Conservation (phyloP, 2,329 filamentous ascomycete species). For the Amesomyces nigricolor region DNA sequence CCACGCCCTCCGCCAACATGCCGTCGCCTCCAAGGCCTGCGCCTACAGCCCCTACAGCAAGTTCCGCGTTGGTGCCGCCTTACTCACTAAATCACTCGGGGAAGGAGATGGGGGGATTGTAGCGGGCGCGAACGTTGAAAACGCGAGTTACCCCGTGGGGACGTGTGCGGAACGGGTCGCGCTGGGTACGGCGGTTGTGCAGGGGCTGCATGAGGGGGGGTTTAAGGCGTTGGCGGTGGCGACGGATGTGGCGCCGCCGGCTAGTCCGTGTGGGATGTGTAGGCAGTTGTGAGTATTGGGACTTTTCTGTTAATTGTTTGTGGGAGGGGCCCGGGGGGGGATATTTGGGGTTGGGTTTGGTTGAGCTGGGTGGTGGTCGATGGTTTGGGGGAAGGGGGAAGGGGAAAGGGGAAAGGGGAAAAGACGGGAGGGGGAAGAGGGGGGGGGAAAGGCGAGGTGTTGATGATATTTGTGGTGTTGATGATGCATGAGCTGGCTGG, state of each 20-base stretch:
- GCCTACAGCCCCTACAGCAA: conserved; percentile 93
- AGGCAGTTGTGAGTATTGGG: conserved; percentile 66
- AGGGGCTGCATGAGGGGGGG: conserved; percentile 37
- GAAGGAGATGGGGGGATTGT: conserved; percentile 45
- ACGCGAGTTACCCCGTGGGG: conserved; percentile 88
- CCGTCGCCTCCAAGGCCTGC: conserved; percentile 64
- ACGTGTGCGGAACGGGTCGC: conserved; percentile 94
- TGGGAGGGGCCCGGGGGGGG: background rate
- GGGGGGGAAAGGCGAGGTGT: no score
- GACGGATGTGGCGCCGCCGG: conserved; percentile 66
- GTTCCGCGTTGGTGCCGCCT: conserved; percentile 81
- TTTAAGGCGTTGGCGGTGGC: conserved; percentile 81
- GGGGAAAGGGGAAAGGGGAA: background rate
- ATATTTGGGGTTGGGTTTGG: background rate
- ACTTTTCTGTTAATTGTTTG: conserved; percentile 27
- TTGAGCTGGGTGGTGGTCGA: background rate
- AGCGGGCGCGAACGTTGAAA: conserved; percentile 85
- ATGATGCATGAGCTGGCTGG: background rate
- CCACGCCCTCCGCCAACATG: conserved; percentile 53
- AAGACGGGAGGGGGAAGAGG: background rate
- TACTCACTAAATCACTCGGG: conserved; percentile 48
- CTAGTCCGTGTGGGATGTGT: conserved; percentile 91
- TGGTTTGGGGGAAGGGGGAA: background rate
- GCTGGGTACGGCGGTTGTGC: conserved; percentile 69
- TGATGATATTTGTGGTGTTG: no score